These are phyloP conservation scores for Nidularia sp. DNA, from an alignment of 768 basidiomycete species.

Conservation along the genomic window DNA sequence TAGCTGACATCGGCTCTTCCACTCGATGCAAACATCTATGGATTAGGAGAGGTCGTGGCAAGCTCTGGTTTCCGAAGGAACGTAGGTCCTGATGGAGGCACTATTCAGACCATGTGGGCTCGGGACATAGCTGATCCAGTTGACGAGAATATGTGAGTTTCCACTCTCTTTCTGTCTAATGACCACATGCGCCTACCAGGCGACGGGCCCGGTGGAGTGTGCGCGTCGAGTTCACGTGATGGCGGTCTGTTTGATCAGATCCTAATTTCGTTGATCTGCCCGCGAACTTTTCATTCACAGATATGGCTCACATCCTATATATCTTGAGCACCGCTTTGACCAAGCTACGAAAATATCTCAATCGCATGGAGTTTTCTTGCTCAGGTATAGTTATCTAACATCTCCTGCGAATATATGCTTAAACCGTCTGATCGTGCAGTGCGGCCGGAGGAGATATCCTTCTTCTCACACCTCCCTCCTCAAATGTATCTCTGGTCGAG, in stretches of 20 bases:
- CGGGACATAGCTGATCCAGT: conserved; percentile 59
- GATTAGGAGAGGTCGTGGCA: conserved; percentile 69
- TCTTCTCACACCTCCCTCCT: conserved; percentile 52
- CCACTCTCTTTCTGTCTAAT: background rate
- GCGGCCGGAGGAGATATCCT: conserved; percentile 70
- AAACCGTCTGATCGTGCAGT: conserved; percentile 23
- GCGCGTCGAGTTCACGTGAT: conserved; percentile 8
- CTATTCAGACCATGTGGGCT: conserved; percentile 67
- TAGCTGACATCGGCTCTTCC: conserved; percentile 67
- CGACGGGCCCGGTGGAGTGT: background rate
- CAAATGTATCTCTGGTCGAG: conserved; percentile 58
- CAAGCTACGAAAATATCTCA: conserved; percentile 41
- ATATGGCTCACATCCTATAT: conserved; percentile 72
- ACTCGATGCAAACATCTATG: conserved; percentile 67
- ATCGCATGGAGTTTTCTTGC: conserved; percentile 75
- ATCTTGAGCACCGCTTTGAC: conserved; percentile 71
- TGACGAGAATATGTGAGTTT: conserved; percentile 59
- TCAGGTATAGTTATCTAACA: conserved; percentile 38
- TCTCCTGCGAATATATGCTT: background rate
- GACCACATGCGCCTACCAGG: no score
- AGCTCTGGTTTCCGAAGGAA: conserved; percentile 67
- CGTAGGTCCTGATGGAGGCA: conserved; percentile 50
- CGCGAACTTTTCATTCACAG: conserved; percentile 20
- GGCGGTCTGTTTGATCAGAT: background rate
- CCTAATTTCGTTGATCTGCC: conserved; percentile 1